A percentile compares a stretch with the other conserved stretches of the same genome.
Conservation (phyloP, 768 basidiomycete species). For the Pleurotus djamor region DNA sequence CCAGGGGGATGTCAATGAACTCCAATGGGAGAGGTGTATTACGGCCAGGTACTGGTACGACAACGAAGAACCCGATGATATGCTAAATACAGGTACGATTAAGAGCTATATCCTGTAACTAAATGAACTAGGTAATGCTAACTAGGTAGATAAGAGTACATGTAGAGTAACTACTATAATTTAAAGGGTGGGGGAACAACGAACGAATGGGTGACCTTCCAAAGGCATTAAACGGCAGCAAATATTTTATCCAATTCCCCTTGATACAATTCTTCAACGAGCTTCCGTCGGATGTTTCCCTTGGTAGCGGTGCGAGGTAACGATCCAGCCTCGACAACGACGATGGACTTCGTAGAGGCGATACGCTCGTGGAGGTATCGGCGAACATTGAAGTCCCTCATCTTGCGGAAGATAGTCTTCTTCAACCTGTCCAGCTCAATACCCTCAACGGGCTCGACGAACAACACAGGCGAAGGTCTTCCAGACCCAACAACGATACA, state of each 20-base stretch:
- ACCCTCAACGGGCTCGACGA: conserved; percentile 56
- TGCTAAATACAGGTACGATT: too few species aligned
- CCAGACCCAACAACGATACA: conserved; percentile 79
- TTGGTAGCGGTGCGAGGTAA: conserved; percentile 80
- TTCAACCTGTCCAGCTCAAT: conserved; percentile 56
- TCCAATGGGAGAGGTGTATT: too few species aligned
- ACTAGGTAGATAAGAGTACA: too few species aligned
- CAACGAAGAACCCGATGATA: too few species aligned
- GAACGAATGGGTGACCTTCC: too few species aligned
- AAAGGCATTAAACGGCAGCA: conserved; percentile 8
- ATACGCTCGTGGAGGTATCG: conserved; percentile 82
- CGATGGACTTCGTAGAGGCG: conserved; percentile 57
- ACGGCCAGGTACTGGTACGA: too few species aligned
- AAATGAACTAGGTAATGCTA: too few species aligned
- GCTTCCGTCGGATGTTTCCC: conserved; percentile 76
- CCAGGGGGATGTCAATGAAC: too few species aligned
- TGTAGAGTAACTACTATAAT: too few species aligned
- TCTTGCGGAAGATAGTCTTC: conserved; percentile 76
- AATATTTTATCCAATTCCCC: conserved; percentile 59
- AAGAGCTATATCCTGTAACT: too few species aligned
- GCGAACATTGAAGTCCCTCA: conserved; percentile 67
- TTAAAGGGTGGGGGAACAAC: too few species aligned
- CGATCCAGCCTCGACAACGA: conserved; percentile 60
- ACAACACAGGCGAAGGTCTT: conserved; percentile 73
- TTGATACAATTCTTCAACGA: conserved; percentile 70